phyloP scores from a whole-genome alignment of 106 monocot species.

The Dendrobium chrysotoxum region DNA sequence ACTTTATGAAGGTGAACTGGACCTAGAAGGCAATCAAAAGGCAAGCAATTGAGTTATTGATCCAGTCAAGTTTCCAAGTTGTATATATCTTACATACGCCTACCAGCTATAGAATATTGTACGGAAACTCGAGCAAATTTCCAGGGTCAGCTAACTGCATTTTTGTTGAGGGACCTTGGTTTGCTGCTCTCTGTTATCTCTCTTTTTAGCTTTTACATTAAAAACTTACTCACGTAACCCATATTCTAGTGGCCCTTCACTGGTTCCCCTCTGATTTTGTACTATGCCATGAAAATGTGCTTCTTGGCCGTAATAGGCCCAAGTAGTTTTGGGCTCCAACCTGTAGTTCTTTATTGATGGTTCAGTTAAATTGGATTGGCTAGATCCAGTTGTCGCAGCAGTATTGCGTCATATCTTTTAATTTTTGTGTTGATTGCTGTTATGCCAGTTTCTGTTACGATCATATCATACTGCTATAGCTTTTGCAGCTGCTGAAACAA shows the following conservation, averaged over 20 bases:
- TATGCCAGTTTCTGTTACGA: neutral
- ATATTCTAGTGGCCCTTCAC: neutral
- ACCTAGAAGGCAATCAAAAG: slow-evolving; percentile 3
- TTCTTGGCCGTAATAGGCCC: neutral
- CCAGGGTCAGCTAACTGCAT: slow-evolving; percentile 1
- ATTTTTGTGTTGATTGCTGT: neutral
- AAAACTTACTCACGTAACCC: neutral
- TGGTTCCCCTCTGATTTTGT: neutral
- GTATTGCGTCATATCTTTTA: neutral
- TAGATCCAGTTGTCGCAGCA: neutral
- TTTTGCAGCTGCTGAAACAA: too few relatives aligned
- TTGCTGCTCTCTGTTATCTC: neutral
- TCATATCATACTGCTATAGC: too few relatives aligned
- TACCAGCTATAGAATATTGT: slow-evolving; percentile 1
- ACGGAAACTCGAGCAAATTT: neutral
- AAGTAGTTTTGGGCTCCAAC: neutral
- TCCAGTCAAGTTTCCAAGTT: neutral
- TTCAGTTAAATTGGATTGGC: neutral
- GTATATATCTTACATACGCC: slow-evolving; percentile 2
- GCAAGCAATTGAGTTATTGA: neutral
- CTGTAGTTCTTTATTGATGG: neutral
- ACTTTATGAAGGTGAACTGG: neutral
- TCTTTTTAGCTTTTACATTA: slow-evolving; percentile 1
- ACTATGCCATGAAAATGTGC: neutral
- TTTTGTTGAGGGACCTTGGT: slow-evolving; percentile 10